phyloP scores from a whole-genome alignment of 1,139 yeast species.

The Saccharomyces uvarum region DNA sequence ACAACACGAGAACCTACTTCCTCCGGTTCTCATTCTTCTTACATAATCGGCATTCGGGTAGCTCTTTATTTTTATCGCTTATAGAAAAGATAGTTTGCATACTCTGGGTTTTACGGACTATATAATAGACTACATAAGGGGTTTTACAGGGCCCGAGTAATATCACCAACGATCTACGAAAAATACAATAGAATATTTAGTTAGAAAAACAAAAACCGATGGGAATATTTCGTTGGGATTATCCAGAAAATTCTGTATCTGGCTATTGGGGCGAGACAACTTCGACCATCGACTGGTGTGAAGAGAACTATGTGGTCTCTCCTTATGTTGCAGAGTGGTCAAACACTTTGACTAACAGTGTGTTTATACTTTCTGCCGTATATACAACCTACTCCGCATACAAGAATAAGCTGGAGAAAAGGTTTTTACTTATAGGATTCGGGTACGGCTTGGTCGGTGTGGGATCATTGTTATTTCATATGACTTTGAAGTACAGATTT shows the following conservation, averaged over 20 bases:
- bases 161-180: neutral
- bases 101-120: neutral
- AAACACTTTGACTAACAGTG: slow-evolving; percentile 69
- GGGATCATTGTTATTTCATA: slow-evolving; percentile 90
- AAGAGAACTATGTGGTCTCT: slow-evolving; percentile 80
- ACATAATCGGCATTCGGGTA: neutral
- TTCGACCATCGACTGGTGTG: slow-evolving; percentile 91
- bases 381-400: slow-evolving; percentile 58
- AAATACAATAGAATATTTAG: neutral
- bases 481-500: slow-evolving; percentile 81
- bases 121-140: neutral
- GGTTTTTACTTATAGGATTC: slow-evolving; percentile 61
- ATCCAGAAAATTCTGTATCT: slow-evolving; percentile 27
- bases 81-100: neutral
- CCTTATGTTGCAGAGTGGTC: slow-evolving; percentile 74
- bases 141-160: neutral
- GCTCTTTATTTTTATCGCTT: neutral
- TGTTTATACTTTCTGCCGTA: slow-evolving; percentile 56
- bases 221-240: slow-evolving; percentile 20
- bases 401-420: slow-evolving; percentile 51
- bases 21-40: neutral
- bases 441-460: slow-evolving; percentile 88
- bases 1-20: neutral
- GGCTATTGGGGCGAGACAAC: slow-evolving; percentile 34
- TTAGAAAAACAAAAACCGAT: neutral